Percentiles rank a stretch among this genome's conserved stretches.
Evolutionary conservation across 1,139 yeast genomes (phyloP).

Genomic region (Blastobotrys niveus): DNA sequence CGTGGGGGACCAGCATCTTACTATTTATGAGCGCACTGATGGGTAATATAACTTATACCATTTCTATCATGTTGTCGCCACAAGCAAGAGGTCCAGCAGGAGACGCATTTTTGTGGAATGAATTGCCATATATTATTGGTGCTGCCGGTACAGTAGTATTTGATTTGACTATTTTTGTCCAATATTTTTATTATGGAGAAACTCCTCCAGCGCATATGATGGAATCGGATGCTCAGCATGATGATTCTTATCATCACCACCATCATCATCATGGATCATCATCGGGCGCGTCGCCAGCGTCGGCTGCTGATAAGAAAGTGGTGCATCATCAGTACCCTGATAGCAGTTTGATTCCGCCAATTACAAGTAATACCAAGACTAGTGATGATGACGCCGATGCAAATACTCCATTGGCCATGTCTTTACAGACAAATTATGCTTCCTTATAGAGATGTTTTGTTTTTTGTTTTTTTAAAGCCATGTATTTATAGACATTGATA

Average conservation of each 20-base stretch:
- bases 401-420: constrained; percentile 7
- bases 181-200: constrained; percentile 39
- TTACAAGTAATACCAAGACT: neutral
- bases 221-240: constrained; percentile 10
- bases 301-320: neutral
- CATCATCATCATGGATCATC: neutral
- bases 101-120: constrained; percentile 52
- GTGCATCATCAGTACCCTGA: constrained; percentile 16
- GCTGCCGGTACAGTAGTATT: constrained; percentile 81
- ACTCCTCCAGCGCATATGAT: no score
- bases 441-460: neutral
- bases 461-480: neutral
- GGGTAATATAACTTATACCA: constrained; percentile 77
- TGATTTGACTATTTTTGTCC: constrained; percentile 71
- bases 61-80: constrained; percentile 53
- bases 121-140: constrained; percentile 71
- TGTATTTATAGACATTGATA: no score
- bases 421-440: neutral
- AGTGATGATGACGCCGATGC: constrained; percentile 1
- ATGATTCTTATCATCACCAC: neutral
- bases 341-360: constrained; percentile 9
- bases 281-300: neutral
- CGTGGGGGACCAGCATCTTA: constrained; percentile 76
- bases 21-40: constrained; percentile 71
- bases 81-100: constrained; percentile 39